Conservation (phyloP, 2,329 filamentous ascomycete species). For the Penicillium freii region DNA sequence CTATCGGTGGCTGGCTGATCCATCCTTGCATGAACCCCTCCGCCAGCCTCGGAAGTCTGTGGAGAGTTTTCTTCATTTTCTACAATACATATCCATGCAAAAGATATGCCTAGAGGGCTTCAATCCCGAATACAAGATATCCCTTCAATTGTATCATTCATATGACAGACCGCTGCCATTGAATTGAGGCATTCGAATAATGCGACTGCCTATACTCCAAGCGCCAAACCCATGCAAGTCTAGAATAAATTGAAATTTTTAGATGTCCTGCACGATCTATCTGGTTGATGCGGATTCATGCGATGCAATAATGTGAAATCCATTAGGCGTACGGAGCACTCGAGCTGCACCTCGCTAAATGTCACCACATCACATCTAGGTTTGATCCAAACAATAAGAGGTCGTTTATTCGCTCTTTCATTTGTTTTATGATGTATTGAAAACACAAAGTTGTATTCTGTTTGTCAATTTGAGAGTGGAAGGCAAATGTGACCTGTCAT, state of each 20-base stretch:
- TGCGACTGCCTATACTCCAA: not conserved
- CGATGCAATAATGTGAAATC: not conserved
- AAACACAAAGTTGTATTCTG: not conserved
- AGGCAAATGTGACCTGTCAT: not conserved
- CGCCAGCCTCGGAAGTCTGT: not conserved
- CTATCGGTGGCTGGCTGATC: constrained; percentile 3
- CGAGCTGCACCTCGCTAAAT: not conserved
- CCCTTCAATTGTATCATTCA: not conserved
- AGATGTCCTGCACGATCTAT: not conserved
- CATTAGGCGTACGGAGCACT: not conserved
- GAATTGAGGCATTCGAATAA: not conserved
- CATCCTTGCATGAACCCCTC: constrained; percentile 4
- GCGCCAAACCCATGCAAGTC: not conserved
- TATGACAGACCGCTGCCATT: not conserved
- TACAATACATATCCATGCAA: not conserved
- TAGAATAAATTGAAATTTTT: not conserved
- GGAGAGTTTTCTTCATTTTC: not conserved
- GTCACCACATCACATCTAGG: not conserved
- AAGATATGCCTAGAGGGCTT: not conserved
- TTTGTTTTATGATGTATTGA: not conserved
- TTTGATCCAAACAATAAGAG: not conserved
- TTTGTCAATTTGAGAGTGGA: not conserved
- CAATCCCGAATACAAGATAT: not conserved
- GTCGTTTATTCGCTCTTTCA: not conserved
- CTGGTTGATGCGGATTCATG: not conserved